phyloP scores from a whole-genome alignment of 495 filamentous ascomycete species.

The Parachaetomium inaequale region DNA sequence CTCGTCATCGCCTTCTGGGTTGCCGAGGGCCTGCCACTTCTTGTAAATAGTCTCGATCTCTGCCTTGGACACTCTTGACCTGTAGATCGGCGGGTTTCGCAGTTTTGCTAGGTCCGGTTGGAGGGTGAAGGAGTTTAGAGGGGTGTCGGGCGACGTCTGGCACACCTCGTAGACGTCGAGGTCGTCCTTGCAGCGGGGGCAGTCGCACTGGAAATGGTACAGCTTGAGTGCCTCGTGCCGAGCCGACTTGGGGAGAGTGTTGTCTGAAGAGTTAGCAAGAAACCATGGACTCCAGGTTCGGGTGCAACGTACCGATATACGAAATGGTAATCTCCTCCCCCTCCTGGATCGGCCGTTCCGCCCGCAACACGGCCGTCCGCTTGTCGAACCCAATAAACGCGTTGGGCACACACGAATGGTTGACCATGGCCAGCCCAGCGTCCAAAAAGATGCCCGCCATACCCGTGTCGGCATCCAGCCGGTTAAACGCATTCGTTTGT shows the following conservation, averaged over 20 bases:
- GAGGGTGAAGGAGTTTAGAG: slow-evolving; percentile 36
- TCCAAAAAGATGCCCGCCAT: slow-evolving; percentile 43
- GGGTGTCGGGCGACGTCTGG: slow-evolving; percentile 32
- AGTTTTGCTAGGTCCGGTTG: slow-evolving; percentile 26
- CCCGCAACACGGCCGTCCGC: slow-evolving; percentile 40
- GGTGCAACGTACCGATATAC: slow-evolving; percentile 44
- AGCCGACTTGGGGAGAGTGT: slow-evolving; percentile 28
- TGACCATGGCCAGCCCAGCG: slow-evolving; percentile 46
- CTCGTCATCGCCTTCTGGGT: slow-evolving; percentile 7
- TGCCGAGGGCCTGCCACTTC: slow-evolving; percentile 14
- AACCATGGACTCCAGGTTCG: not conserved
- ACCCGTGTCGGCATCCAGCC: slow-evolving; percentile 38
- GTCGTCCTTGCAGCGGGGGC: slow-evolving; percentile 40
- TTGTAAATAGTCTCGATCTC: slow-evolving; percentile 28
- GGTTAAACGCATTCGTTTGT: slow-evolving; percentile 47
- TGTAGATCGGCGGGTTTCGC: slow-evolving; percentile 26
- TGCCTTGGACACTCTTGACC: slow-evolving; percentile 17
- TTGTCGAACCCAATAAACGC: slow-evolving; percentile 47
- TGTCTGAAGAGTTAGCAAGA: slow-evolving; percentile 29
- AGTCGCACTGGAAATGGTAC: slow-evolving; percentile 45
- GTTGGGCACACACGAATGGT: slow-evolving; percentile 54
- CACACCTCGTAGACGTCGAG: slow-evolving; percentile 46
- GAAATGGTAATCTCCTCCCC: slow-evolving; percentile 51
- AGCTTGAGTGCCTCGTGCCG: slow-evolving; percentile 35
- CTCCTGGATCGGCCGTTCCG: slow-evolving; percentile 37